Evolutionary conservation across 1,139 yeast genomes (phyloP).

Genomic region (Casaregolazyma lundiana): DNA sequence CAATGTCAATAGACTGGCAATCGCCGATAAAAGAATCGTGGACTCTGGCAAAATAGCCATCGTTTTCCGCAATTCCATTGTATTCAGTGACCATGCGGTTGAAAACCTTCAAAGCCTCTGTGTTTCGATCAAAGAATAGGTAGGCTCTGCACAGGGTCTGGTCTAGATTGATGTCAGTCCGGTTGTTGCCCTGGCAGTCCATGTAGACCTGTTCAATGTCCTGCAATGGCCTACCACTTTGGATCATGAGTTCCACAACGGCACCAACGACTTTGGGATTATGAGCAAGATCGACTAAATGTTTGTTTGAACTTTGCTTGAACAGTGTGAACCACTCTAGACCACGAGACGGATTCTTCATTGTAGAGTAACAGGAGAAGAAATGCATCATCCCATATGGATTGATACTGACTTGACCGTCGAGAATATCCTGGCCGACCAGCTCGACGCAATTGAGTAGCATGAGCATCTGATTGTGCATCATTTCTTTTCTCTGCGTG

Average conservation of each 20-base stretch:
- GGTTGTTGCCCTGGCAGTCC: slow-evolving; percentile 20
- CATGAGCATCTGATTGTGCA: slow-evolving; percentile 15
- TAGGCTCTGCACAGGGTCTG: slow-evolving; percentile 63
- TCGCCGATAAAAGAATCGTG: slow-evolving; percentile 79
- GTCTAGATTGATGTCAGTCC: slow-evolving; percentile 40
- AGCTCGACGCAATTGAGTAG: slow-evolving; percentile 36
- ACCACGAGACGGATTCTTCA: slow-evolving; percentile 49
- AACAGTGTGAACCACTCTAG: slow-evolving; percentile 43
- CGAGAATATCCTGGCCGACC: slow-evolving; percentile 41
- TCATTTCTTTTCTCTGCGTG: slow-evolving; percentile 15
- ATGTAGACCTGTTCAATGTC: slow-evolving; percentile 48
- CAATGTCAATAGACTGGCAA: slow-evolving; percentile 67
- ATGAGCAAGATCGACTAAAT: slow-evolving; percentile 19
- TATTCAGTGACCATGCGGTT: slow-evolving; percentile 38
- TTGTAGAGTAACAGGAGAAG: slow-evolving; percentile 54
- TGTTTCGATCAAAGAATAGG: slow-evolving; percentile 45
- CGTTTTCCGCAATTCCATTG: slow-evolving; percentile 22
- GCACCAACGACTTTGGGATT: slow-evolving; percentile 64
- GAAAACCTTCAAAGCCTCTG: slow-evolving; percentile 49
- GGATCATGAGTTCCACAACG: slow-evolving; percentile 63
- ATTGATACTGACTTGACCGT: slow-evolving; percentile 40
- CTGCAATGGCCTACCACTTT: slow-evolving; percentile 54
- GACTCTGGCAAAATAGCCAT: slow-evolving; percentile 54
- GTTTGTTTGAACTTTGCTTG: slow-evolving; percentile 20
- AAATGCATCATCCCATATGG: slow-evolving; percentile 55